Conservation (phyloP, 2,329 filamentous ascomycete genomes). For the Sordariomycetes sp. region DNA sequence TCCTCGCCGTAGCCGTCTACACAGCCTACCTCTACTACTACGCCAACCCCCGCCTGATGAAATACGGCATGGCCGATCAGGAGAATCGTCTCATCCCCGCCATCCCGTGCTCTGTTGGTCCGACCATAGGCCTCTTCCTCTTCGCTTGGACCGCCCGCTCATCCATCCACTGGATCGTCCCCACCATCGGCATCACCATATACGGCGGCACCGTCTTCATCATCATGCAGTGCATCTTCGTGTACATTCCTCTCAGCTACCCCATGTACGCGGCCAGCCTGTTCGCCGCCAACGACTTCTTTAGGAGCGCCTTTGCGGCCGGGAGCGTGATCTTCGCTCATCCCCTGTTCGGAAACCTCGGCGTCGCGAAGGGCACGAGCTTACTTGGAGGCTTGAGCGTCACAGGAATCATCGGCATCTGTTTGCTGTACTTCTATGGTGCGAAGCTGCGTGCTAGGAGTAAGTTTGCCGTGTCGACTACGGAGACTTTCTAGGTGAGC, state of each 20-base stretch:
- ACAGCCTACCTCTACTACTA: conserved; percentile 40
- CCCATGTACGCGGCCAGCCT: conserved; percentile 48
- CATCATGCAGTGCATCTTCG: conserved; percentile 51
- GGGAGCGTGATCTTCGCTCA: conserved; percentile 50
- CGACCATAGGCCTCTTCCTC: conserved; percentile 51
- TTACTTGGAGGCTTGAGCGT: conserved; percentile 46
- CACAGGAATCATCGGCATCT: conserved; percentile 49
- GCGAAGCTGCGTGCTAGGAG: conserved; percentile 43
- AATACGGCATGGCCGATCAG: conserved; percentile 38
- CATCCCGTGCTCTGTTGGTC: conserved; percentile 39
- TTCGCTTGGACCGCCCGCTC: conserved; percentile 48
- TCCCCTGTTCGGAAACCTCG: conserved; percentile 50
- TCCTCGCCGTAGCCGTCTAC: conserved; percentile 41
- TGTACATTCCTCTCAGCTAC: conserved; percentile 48
- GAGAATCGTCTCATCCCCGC: conserved; percentile 48
- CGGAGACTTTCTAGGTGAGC: neutral
- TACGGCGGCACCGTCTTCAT: conserved; percentile 43
- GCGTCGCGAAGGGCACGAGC: conserved; percentile 46
- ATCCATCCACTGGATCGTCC: conserved; percentile 43
- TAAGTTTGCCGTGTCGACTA: conserved; percentile 39
- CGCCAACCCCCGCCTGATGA: conserved; percentile 38
- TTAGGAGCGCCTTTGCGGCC: conserved; percentile 47
- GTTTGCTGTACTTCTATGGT: conserved; percentile 48
- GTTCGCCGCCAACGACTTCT: conserved; percentile 53
- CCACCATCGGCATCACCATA: conserved; percentile 47